phyloP scores from a whole-genome alignment of 495 filamentous ascomycete species.

The Penicillium macrosclerotiorum region DNA sequence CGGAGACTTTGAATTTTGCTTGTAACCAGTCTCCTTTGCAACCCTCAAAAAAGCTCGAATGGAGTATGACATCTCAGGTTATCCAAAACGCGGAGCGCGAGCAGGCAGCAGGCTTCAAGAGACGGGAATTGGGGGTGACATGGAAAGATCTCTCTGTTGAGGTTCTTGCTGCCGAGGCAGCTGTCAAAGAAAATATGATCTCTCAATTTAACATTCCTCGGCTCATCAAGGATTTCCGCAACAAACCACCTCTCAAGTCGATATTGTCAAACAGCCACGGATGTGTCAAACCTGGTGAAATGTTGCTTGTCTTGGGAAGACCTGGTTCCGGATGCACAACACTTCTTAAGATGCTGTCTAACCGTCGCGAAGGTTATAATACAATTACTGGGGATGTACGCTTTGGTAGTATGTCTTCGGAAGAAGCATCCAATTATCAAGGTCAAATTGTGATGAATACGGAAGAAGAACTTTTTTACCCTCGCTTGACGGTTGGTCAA shows the following conservation, averaged over 20 bases:
- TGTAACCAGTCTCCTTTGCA: not conserved
- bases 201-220: constrained; percentile 56
- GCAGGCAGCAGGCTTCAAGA: constrained; percentile 40
- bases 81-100: constrained; percentile 39
- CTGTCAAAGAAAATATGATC: constrained; percentile 47
- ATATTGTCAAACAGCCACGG: constrained; percentile 41
- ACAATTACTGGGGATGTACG: constrained; percentile 51
- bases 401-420: constrained; percentile 54
- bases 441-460: constrained; percentile 69
- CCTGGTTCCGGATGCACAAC: constrained; percentile 46
- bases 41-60: constrained; percentile 28
- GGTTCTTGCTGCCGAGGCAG: constrained; percentile 41
- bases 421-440: constrained; percentile 57
- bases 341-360: constrained; percentile 63
- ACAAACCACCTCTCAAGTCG: constrained; percentile 30
- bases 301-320: constrained; percentile 43
- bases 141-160: constrained; percentile 48
- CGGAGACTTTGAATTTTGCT: constrained; percentile 11
- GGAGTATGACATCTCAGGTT: constrained; percentile 44
- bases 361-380: constrained; percentile 56
- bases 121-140: constrained; percentile 52
- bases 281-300: constrained; percentile 53
- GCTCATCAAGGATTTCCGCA: constrained; percentile 30
- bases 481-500: constrained; percentile 64
- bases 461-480: constrained; percentile 72